Conservation (phyloP, 1,284 basidiomycete genomes). For the Athelia sp. region DNA sequence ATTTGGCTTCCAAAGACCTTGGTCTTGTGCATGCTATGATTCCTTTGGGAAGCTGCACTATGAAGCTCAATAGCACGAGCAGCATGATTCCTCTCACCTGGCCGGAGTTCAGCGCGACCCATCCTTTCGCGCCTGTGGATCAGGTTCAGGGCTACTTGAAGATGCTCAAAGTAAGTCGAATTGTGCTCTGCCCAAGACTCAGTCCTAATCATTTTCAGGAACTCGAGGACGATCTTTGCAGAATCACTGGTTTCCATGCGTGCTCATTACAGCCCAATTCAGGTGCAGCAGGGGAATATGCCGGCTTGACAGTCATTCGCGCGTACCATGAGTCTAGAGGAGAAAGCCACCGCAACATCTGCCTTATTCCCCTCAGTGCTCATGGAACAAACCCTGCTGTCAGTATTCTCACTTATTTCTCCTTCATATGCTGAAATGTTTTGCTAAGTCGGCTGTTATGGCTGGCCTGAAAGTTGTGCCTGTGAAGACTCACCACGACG, state of each 20-base stretch:
- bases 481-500: constrained; percentile 85
- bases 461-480: constrained; percentile 95
- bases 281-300: constrained; percentile 94
- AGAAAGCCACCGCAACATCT: constrained; percentile 85
- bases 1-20: constrained; percentile 92
- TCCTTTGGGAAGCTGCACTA: constrained; percentile 92
- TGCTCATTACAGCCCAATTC: constrained; percentile 98
- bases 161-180: constrained; percentile 63
- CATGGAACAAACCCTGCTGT: constrained; percentile 96
- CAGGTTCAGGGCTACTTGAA: constrained; percentile 88
- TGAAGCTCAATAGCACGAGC: constrained; percentile 96
- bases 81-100: constrained; percentile 96
- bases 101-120: constrained; percentile 86
- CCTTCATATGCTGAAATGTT: constrained; percentile 9
- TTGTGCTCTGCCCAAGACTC: constrained; percentile 2
- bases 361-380: constrained; percentile 92
- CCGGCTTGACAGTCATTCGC: constrained; percentile 89
- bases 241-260: constrained; percentile 92
- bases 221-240: constrained; percentile 87
- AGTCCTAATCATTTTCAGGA: constrained; percentile 49
- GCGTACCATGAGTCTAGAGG: constrained; percentile 92
- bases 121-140: constrained; percentile 89
- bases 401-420: constrained; percentile 22
- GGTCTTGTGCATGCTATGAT: constrained; percentile 97
- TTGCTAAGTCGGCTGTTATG: constrained; percentile 84